phyloP scores from a whole-genome alignment of 306 rosid species.

The Vigna nakashimae region DNA sequence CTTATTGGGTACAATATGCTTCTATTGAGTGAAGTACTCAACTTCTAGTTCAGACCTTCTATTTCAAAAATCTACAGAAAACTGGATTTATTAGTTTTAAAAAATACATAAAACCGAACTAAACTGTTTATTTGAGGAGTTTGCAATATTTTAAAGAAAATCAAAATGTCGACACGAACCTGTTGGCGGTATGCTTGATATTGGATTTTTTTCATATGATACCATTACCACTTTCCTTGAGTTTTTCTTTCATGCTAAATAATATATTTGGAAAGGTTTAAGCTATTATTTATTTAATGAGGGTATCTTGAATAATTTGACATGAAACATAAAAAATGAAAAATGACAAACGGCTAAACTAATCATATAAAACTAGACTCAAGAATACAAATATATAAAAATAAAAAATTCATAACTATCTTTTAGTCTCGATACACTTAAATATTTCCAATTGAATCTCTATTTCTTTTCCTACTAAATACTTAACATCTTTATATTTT shows the following conservation, averaged over 20 bases:
- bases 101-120: neutral
- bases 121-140: neutral
- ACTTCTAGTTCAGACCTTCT: neutral
- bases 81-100: too few species aligned
- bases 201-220: neutral
- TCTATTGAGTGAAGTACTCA: too few species aligned
- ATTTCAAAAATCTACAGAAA: too few species aligned
- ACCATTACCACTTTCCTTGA: too few species aligned
- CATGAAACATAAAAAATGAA: too few species aligned
- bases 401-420: neutral
- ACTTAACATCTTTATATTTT: too few species aligned
- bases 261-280: neutral
- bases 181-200: neutral
- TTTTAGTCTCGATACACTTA: too few species aligned
- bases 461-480: too few species aligned
- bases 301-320: too few species aligned
- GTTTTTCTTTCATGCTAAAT: too few species aligned
- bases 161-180: neutral
- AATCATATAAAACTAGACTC: neutral
- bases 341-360: neutral
- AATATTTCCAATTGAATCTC: too few species aligned
- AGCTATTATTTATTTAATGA: neutral
- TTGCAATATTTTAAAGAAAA: neutral
- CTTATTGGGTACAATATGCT: too few species aligned
- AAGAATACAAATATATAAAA: neutral